Base-by-base conservation (phyloP, 352 stramenopile genomes). In the Globisporangium nunn region DNA sequence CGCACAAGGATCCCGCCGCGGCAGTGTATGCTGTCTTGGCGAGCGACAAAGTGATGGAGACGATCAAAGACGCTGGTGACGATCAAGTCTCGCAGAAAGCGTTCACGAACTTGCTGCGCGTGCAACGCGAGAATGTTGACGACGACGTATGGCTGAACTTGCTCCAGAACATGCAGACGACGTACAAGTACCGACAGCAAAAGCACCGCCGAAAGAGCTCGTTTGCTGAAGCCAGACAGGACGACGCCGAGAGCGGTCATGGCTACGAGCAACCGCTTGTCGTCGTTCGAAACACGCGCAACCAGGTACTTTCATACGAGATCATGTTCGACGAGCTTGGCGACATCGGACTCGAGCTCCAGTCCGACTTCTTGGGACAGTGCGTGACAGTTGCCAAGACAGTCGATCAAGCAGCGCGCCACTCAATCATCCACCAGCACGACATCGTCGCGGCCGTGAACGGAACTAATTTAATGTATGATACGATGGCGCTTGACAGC, bases 261-360 rank as follows among this genome's bases (percentile, higher is more conserved):
- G 61, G 55, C 2, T 50, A 62, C n/a, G 64, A 72, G 29, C 48
- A 70, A 30, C 73, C 72, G 15, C 59, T 75, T 8, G 68, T 83
- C 2, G 65, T 81, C n/a, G 68, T 86, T 0, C 69, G 74, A 4
- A 82, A 86, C 55, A 81, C 73, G 23, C 51, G 63, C n/a, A 83
- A 86, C 53, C 74, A 86, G 68, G 70, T 83, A n/a, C 47, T 86
- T 6, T 81, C 72, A 40, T 83, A 83, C 56, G 73, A 86, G 49
- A 78, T 86, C 40, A 70, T 70, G 14, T 86, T 83, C 35, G 66
- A 75, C 10, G 72, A 81, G 49, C 56, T 61, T 6, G 71, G 71
- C 10, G 64, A 74, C 6, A 59, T 80, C 31, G 75, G 75, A 1
- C 41, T 86, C 0, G 52, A 62, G 10, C 58, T 86, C 4, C 75